Evolutionary conservation across 2,329 filamentous ascomycete genomes (phyloP), one percentile per base, ranked within the genome.

Genomic region (Aspergillus cejpii): DNA sequence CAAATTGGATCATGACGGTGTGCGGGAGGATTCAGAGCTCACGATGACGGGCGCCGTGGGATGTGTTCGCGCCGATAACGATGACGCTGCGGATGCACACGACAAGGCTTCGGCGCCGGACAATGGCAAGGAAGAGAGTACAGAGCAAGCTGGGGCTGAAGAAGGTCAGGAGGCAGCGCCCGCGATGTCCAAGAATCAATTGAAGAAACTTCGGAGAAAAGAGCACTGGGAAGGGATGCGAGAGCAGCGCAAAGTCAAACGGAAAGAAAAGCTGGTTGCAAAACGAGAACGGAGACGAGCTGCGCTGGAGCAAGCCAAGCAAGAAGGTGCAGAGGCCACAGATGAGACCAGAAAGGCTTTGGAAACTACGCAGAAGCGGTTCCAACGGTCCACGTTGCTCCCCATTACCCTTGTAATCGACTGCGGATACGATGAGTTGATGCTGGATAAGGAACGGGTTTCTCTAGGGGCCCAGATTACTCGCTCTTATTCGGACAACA

Each of bases 391-490:
- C 3, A 70, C 74, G 39, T 78, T 81, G 44, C 76, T 94, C 0
- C 89, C 90, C 1, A 71, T 97, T 17, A 80, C 87, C 0, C 72
- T 98, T 53, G 75, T 98, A 47, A 72, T 98, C 51, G 92, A 98
- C 70, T 97, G 91, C 68, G 82, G 86, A 54, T 98, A 94, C 63
- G 90, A 98, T 64, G 74, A 85, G 33, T 78, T 90, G 60, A 98
- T 98, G 92, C 76, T 76, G 40, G 85, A 91, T 28, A 84, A 85
- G 55, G 92, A 98, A 68, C 74, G 86, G 23, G 82, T 90, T 44
- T 95, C 88, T 3, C 76, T 98, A 10, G 80, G 80, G 1, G 80
- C 82, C 45, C 92, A 98, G 66, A 75, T 98, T 50, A 94, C 88
- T 6, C 76, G 92, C 45, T 85, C 79, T 46, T 98, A 98, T 68